Evolutionary conservation across 2,329 filamentous ascomycete genomes (phyloP).

Genomic region (Trichoderma simmonsii): DNA sequence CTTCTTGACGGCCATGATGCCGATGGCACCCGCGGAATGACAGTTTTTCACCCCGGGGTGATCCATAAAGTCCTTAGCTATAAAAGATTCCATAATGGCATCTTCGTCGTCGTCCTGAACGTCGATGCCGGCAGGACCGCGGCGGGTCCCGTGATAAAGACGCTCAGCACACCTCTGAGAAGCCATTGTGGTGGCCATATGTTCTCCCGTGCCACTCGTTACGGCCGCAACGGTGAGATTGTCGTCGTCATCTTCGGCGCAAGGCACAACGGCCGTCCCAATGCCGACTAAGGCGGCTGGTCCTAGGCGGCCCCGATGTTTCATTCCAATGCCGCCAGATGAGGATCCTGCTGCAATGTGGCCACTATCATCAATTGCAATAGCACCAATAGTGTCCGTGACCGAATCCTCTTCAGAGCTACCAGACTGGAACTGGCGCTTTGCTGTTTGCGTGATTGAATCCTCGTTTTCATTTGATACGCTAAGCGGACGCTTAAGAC

Average conservation of each 20-base stretch:
- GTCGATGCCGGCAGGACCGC: constrained; percentile 57
- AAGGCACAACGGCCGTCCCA: constrained; percentile 84
- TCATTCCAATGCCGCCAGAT: constrained; percentile 98
- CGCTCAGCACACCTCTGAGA: constrained; percentile 83
- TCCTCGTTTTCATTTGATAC: constrained; percentile 13
- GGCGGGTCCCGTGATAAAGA: constrained; percentile 68
- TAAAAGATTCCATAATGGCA: constrained; percentile 69
- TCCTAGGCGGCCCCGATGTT: constrained; percentile 85
- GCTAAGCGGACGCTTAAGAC: constrained; percentile 35
- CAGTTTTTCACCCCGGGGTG: constrained; percentile 82
- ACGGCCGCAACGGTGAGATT: constrained; percentile 73
- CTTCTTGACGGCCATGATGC: constrained; percentile 87
- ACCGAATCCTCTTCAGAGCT: constrained; percentile 57
- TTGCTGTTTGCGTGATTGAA: constrained; percentile 15
- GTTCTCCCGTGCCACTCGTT: constrained; percentile 92
- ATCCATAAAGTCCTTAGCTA: constrained; percentile 86
- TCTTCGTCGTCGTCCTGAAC: constrained; percentile 73
- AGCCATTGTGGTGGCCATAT: constrained; percentile 95
- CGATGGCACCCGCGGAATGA: constrained; percentile 81
- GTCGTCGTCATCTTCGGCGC: constrained; percentile 66
- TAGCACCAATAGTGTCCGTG: constrained; percentile 93
- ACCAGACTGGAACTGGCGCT: constrained; percentile 23
- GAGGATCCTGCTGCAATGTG: constrained; percentile 93
- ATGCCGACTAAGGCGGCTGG: constrained; percentile 91
- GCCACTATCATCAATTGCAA: constrained; percentile 82